Conservation (phyloP, 1,139 yeast genomes). For the Diutina rugosa region DNA sequence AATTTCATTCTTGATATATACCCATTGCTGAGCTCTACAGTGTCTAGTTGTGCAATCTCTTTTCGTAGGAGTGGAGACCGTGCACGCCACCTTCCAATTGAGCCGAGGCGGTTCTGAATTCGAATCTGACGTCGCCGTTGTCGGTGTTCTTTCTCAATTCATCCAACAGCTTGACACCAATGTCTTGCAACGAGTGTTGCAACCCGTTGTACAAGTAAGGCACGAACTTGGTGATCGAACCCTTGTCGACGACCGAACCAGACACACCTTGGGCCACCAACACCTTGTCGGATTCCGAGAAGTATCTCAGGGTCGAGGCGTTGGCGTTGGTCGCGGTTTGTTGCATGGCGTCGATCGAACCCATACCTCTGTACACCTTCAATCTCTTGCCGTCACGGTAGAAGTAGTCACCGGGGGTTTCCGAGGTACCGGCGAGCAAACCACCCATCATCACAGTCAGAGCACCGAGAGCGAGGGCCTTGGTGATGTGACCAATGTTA, state of each 20-base stretch:
- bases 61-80: conserved; percentile 93
- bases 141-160: conserved; percentile 56
- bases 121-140: conserved; percentile 74
- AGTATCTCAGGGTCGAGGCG: conserved; percentile 96
- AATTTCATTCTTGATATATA: neutral
- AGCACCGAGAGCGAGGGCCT: conserved; percentile 95
- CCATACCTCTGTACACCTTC: conserved; percentile 98
- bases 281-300: conserved; percentile 89
- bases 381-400: conserved; percentile 97
- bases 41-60: conserved; percentile 76
- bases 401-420: conserved; percentile 97
- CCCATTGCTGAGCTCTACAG: neutral
- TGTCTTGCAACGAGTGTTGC: conserved; percentile 98
- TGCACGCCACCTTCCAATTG: conserved; percentile 98
- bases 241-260: conserved; percentile 95
- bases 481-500: conserved; percentile 96
- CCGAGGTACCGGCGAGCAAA: conserved; percentile 95
- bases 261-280: conserved; percentile 99
- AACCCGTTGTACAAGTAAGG: conserved; percentile 93
- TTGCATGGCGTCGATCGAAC: conserved; percentile 98
- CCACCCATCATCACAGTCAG: conserved; percentile 99
- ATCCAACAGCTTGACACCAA: conserved; percentile 64
- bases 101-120: conserved; percentile 96
- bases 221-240: conserved; percentile 83
- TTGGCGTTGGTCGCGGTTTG: conserved; percentile 79